Conservation (phyloP, 345 rosid species). For the Iberis pinnata region DNA sequence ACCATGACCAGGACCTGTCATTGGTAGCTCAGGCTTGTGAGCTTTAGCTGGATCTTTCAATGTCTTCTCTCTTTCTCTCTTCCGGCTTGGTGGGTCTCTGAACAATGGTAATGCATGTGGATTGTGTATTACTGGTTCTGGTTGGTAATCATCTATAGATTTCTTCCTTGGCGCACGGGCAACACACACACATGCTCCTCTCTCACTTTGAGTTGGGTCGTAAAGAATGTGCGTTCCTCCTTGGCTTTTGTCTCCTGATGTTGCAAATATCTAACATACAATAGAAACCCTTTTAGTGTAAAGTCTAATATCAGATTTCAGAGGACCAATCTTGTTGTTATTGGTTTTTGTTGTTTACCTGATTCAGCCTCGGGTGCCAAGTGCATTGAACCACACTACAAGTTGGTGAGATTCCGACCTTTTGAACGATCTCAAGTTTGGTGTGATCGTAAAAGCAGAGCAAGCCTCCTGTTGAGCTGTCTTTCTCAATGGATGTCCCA, state of each 20-base stretch:
- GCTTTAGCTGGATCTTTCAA: constrained; percentile 88
- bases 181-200: constrained; percentile 93
- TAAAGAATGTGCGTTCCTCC: constrained; percentile 83
- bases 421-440: constrained; percentile 85
- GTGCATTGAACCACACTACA: constrained; percentile 83
- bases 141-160: constrained; percentile 87
- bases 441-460: constrained; percentile 76
- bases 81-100: constrained; percentile 98
- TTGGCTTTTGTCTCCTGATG: constrained; percentile 81
- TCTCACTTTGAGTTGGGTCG: constrained; percentile 80
- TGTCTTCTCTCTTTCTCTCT: constrained; percentile 82
- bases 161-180: constrained; percentile 94
- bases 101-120: constrained; percentile 93
- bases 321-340: not conserved
- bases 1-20: constrained; percentile 88
- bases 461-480: constrained; percentile 71
- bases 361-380: constrained; percentile 95
- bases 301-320: not conserved
- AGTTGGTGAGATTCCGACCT: constrained; percentile 79
- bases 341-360: constrained; percentile 41
- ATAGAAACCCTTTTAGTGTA: not conserved
- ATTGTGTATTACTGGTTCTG: constrained; percentile 80
- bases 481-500: constrained; percentile 92
- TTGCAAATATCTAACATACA: constrained; percentile 58
- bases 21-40: constrained; percentile 91